Conservation (phyloP, 208 protist genomes). For the Naegleria gruberi region DNA sequence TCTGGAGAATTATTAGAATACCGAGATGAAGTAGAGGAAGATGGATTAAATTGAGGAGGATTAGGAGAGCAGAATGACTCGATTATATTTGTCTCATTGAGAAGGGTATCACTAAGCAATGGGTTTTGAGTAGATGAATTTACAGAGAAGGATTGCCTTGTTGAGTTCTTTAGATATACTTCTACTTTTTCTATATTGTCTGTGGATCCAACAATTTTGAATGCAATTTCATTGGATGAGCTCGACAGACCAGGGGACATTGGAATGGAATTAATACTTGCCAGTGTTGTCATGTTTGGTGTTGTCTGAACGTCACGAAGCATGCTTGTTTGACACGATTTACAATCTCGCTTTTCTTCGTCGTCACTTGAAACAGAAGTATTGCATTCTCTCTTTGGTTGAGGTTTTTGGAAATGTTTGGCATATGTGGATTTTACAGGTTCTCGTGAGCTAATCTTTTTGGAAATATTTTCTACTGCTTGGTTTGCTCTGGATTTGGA, state of each 20-base stretch:
- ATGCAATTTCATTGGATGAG: background rate
- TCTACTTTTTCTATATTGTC: constrained; percentile 2
- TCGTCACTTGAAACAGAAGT: background rate
- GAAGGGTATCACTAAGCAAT: no score
- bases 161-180: background rate
- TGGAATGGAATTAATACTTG: no score
- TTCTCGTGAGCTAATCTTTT: background rate
- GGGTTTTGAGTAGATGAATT: no score
- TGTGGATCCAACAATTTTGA: background rate
- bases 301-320: background rate
- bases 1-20: no score
- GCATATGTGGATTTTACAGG: no score
- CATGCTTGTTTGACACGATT: background rate
- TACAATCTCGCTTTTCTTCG: background rate
- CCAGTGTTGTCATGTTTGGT: background rate
- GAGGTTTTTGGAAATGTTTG: background rate
- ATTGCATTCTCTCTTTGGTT: background rate
- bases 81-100: no score
- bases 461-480: background rate
- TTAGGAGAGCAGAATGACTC: no score
- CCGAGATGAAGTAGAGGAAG: no score
- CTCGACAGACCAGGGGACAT: no score
- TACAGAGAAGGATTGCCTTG: background rate
- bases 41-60: no score
- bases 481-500: background rate